Percentiles rank a stretch among this genome's conserved stretches.
Conservation (phyloP, 208 protist genomes). For the Acanthamoeba culbertsoni region DNA sequence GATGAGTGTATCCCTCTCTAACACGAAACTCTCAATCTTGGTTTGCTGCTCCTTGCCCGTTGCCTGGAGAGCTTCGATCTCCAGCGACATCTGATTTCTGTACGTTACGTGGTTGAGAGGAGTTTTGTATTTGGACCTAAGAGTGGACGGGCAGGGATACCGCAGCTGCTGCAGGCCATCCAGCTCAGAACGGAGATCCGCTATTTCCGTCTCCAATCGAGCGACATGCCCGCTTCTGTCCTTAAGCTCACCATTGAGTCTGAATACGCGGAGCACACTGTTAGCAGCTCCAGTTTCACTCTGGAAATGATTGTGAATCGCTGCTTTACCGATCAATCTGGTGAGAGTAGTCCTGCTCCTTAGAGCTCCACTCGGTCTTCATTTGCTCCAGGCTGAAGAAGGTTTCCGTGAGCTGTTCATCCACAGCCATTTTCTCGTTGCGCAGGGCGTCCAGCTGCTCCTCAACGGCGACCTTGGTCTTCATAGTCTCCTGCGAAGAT, state of each 20-base stretch:
- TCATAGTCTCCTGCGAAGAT: background rate
- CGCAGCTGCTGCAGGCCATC: background rate
- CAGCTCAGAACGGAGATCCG: background rate
- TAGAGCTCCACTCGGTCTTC: background rate
- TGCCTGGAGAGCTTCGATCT: background rate
- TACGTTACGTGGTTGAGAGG: background rate
- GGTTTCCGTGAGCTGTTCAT: constrained; percentile 60
- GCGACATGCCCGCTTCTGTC: background rate
- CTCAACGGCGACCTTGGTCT: background rate
- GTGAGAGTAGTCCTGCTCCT: background rate
- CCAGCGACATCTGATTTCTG: background rate
- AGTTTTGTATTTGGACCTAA: too few relatives aligned
- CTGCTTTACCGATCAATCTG: background rate
- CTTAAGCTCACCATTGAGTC: background rate
- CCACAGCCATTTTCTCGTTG: constrained; percentile 10
- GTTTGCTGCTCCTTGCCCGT: background rate
- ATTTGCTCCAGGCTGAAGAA: constrained; percentile 48
- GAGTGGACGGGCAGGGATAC: background rate
- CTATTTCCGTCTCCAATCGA: background rate
- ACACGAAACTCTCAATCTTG: background rate
- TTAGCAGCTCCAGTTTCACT: background rate
- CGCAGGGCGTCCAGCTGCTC: background rate
- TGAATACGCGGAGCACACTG: background rate
- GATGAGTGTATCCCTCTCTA: background rate
- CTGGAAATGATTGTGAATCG: background rate